These are phyloP conservation scores for Agaricus sinodeliciosus DNA, from an alignment of 768 basidiomycete genomes.

Conservation along the genomic window DNA sequence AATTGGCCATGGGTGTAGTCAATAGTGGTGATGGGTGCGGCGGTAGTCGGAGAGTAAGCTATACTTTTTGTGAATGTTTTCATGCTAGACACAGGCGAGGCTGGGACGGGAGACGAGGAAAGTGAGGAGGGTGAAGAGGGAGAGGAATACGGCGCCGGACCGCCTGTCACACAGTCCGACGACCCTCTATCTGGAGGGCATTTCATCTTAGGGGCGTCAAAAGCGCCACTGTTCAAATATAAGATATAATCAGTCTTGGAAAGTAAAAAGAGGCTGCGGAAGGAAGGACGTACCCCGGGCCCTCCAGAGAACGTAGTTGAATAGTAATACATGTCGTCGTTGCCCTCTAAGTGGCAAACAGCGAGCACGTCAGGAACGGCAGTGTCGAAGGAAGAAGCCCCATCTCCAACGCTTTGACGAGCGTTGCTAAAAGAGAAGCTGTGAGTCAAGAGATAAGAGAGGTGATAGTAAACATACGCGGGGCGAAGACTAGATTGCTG, in stretches of 20 bases:
- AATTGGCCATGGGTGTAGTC: conserved; percentile 12
- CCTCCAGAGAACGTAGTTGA: conserved; percentile 93
- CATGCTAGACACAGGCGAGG: conserved; percentile 10
- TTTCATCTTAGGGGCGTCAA: conserved; percentile 87
- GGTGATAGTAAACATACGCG: conserved; percentile 49
- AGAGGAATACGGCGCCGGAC: conserved; percentile 61
- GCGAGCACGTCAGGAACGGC: conserved; percentile 71
- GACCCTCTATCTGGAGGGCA: conserved; percentile 96
- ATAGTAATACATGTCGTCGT: conserved; percentile 80
- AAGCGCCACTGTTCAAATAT: conserved; percentile 70
- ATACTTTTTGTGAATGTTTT: conserved; percentile 8
- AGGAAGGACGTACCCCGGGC: conserved; percentile 58
- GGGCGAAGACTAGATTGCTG: conserved; percentile 91
- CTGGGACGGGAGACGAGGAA: conserved; percentile 22
- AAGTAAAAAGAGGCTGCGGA: background rate
- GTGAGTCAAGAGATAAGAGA: conserved; percentile 13
- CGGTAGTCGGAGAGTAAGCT: conserved; percentile 17
- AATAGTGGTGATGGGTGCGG: conserved; percentile 15
- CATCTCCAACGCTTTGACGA: conserved; percentile 95
- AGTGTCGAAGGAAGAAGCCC: conserved; percentile 79
- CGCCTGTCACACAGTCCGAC: conserved; percentile 93
- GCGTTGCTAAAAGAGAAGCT: conserved; percentile 63
- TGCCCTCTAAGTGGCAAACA: conserved; percentile 80
- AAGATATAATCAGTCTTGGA: background rate
- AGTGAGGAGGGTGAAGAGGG: conserved; percentile 33